Evolutionary conservation across 306 rosid genomes (phyloP).

Genomic region (Cucurbita moschata): DNA sequence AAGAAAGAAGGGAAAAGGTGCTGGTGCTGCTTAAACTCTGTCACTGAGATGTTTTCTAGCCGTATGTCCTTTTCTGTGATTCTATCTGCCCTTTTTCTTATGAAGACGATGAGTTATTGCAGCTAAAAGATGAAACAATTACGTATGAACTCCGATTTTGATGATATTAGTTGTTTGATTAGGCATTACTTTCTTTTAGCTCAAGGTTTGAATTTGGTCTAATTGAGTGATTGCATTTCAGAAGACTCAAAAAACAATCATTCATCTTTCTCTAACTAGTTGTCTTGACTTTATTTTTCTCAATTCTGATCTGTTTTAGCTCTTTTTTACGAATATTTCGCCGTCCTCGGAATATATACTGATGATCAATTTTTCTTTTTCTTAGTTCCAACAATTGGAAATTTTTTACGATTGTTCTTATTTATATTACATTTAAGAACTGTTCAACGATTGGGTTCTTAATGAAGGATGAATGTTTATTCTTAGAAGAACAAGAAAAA

Average conservation of each 20-base stretch:
- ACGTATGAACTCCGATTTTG: neutral
- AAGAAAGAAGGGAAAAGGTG: conserved; percentile 6
- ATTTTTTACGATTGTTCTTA: too few species aligned
- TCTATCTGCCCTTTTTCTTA: neutral
- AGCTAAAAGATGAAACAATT: neutral
- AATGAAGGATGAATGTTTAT: too few species aligned
- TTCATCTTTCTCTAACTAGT: neutral
- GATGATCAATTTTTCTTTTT: too few species aligned
- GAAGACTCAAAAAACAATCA: neutral
- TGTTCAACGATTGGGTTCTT: too few species aligned
- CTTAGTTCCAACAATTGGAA: too few species aligned
- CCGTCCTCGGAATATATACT: too few species aligned
- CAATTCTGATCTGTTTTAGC: too few species aligned
- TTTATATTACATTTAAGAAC: too few species aligned
- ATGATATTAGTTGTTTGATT: neutral
- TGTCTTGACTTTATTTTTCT: too few species aligned
- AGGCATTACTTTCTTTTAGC: neutral
- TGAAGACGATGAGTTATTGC: neutral
- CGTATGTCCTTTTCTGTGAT: neutral
- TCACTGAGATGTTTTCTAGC: neutral
- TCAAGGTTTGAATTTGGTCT: neutral
- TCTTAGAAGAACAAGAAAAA: too few species aligned
- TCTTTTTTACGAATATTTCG: too few species aligned
- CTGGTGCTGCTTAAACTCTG: neutral
- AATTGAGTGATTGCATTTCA: neutral